Conservation (phyloP, 192 early-diverging fungal species). For the Mortierella hygrophila region DNA sequence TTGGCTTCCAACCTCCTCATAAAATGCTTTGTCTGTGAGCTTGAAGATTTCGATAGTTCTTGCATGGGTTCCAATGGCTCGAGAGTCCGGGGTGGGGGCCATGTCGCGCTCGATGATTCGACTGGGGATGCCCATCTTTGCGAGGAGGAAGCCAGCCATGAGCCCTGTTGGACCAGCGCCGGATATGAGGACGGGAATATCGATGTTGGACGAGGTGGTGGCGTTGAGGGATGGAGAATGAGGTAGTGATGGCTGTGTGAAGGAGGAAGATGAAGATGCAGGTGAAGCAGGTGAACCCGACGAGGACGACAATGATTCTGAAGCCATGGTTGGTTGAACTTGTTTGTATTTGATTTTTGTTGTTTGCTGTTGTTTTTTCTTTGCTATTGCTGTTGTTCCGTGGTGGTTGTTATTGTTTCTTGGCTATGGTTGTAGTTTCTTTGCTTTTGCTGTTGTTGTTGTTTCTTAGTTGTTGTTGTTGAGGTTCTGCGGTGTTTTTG, state of each 20-base stretch:
- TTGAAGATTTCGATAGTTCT: conserved; percentile 19
- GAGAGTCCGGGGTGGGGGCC: neutral
- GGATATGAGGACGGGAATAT: conserved; percentile 18
- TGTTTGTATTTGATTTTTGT: too few relatives aligned
- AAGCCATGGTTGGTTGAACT: neutral
- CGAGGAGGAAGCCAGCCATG: conserved; percentile 14
- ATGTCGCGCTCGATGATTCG: conserved; percentile 28
- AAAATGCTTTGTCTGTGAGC: neutral
- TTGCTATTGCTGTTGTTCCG: too few relatives aligned
- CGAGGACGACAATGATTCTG: neutral
- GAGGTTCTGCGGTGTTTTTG: too few relatives aligned
- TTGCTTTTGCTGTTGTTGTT: too few relatives aligned
- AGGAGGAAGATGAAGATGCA: neutral
- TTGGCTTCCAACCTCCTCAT: neutral
- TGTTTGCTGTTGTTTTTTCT: neutral
- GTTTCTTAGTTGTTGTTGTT: too few relatives aligned
- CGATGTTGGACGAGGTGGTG: neutral
- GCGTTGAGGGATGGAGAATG: neutral
- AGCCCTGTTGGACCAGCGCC: conserved; percentile 31
- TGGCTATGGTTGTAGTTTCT: too few relatives aligned
- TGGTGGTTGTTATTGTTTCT: neutral
- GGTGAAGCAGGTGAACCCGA: neutral
- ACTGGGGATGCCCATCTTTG: conserved; percentile 26
- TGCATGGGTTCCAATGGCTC: conserved; percentile 13
- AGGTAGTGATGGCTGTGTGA: neutral